Evolutionary conservation across 1,139 yeast genomes (phyloP).

Genomic region (Debaryomyces singareniensis): DNA sequence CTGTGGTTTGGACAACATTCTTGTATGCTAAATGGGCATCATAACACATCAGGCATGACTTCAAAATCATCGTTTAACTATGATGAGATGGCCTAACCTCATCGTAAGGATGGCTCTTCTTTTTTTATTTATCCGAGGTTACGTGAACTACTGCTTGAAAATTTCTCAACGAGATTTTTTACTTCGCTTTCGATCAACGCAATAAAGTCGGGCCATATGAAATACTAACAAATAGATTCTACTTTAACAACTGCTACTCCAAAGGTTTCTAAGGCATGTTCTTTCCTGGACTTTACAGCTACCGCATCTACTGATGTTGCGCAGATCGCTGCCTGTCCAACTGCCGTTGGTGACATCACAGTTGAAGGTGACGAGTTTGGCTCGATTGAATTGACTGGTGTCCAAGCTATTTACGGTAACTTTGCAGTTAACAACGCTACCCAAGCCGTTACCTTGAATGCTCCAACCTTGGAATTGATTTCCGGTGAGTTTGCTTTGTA

Average conservation of each 20-base stretch:
- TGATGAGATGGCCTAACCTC: no score
- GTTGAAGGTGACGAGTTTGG: constrained; percentile 56
- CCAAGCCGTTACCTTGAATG: constrained; percentile 55
- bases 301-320: constrained; percentile 78
- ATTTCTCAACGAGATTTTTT: no score
- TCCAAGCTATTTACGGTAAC: constrained; percentile 70
- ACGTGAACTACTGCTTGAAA: no score
- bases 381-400: constrained; percentile 49
- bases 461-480: constrained; percentile 72
- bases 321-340: constrained; percentile 63
- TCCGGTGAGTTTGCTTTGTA: constrained; percentile 61
- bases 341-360: constrained; percentile 73
- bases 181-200: no score
- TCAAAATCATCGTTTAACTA: no score
- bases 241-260: constrained; percentile 47
- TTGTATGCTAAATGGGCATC: no score
- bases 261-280: constrained; percentile 49
- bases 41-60: no score
- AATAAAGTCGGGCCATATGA: no score
- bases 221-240: constrained; percentile 25
- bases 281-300: constrained; percentile 54
- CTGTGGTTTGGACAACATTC: no score
- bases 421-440: constrained; percentile 63
- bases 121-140: no score
- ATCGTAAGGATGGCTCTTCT: no score